Percentiles rank a stretch among this genome's conserved stretches.
Evolutionary conservation across 1,284 basidiomycete genomes (phyloP).

Genomic region (Wolfiporia cocos): DNA sequence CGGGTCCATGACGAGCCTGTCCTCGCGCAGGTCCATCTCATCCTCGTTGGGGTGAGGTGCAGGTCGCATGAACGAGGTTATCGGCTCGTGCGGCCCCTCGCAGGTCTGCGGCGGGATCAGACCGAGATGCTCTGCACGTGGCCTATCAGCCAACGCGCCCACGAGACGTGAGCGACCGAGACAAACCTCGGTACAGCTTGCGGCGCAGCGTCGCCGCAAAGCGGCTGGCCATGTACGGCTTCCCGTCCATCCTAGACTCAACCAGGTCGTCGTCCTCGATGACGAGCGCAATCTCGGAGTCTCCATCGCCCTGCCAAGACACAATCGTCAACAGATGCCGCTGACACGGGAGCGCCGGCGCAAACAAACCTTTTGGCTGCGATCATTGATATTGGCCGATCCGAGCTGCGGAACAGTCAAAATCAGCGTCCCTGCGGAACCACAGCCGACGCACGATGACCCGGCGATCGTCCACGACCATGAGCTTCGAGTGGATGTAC

Average conservation of each 20-base stretch:
- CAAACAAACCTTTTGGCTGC: conserved; percentile 58
- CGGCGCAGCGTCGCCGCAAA: conserved; percentile 78
- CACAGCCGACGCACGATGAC: conserved; percentile 61
- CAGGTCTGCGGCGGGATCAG: conserved; percentile 62
- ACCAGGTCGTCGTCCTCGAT: conserved; percentile 85
- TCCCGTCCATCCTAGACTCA: conserved; percentile 73
- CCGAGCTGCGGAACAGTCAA: conserved; percentile 52
- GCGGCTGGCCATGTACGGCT: conserved; percentile 58
- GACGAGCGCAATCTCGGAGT: conserved; percentile 89
- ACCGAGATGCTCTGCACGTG: conserved; percentile 78
- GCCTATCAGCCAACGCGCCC: not conserved
- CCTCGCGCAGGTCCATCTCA: conserved; percentile 53
- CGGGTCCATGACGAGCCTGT: conserved; percentile 76
- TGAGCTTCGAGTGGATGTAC: conserved; percentile 80
- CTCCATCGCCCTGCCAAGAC: conserved; percentile 71
- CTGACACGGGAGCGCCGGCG: not conserved
- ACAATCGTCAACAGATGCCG: not conserved
- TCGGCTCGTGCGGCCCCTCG: conserved; percentile 29
- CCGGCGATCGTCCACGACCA: conserved; percentile 89
- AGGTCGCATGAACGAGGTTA: conserved; percentile 71
- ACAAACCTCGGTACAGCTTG: conserved; percentile 59
- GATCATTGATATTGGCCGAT: conserved; percentile 87
- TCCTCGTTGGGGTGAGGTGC: conserved; percentile 68
- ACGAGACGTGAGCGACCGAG: no score
- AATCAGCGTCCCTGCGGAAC: not conserved